Evolutionary conservation across 2,329 filamentous ascomycete species (phyloP), one percentile per base, ranked within the genome.

Genomic region (Sphaerulina musiva): DNA sequence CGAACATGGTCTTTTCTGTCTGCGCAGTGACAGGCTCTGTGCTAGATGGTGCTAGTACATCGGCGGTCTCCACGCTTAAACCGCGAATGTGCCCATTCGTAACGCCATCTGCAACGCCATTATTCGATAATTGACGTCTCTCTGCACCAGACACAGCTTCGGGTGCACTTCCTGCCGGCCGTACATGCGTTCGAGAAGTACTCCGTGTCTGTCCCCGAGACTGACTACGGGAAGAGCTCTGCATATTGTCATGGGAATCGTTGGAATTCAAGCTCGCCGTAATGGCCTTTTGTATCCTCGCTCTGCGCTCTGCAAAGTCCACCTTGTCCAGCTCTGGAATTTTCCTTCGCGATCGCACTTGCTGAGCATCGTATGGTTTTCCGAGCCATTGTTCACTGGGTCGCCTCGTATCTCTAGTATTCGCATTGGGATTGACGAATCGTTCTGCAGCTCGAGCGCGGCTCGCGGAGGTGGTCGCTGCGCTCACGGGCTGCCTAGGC

Each of bases 211-310:
- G 46, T 46, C 58, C 58, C 42, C 59, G 50, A 43, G 59, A 59
- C 36, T 53, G 48, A 55, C 59, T 62, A 40, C 61, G 46, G 12
- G 64, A 64, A 26, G 51, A 54, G 49, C 56, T 62, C 43, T 57
- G 55, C 58, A 65, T 43, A 48, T 54, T 61, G 31, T 87, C 84
- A 59, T 70, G 64, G 52, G 72, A 64, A 44, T 60, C 55, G 66
- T 63, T 86, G 66, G 89, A 86, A 59, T 85, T 81, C 46, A 93
- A 83, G n/a, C 86, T 89, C 67, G 87, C 88, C 62, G 83, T 91
- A 69, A 95, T 92, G 11, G 89, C 89, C 53, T 89, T 82, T 62
- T 91, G 86, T 64, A 95, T 95, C 57, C 84, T 83, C 66, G 89
- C 85, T 62, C 90, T 80, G 48, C 89, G 81, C 61, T 88, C 87